Percentiles rank a stretch among this genome's conserved stretches.
phyloP scores from a whole-genome alignment of 805 yeast species.

The Tetrapisispora iriomotensis region DNA sequence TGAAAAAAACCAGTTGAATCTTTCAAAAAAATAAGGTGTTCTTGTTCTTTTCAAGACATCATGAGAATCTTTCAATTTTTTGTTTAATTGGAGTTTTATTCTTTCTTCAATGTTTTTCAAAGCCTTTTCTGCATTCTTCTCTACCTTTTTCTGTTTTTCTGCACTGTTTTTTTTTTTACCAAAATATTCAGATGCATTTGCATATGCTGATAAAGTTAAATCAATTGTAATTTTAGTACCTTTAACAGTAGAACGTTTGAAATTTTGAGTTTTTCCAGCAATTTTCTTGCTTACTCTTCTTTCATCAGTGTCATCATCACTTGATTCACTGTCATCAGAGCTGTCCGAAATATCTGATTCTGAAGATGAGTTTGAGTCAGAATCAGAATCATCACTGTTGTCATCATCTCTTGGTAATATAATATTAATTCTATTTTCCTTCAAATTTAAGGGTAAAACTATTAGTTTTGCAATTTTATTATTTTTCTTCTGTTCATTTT shows the following conservation, averaged over 20 bases:
- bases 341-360: slow-evolving; percentile 14
- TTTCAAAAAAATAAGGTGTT: slow-evolving; percentile 83
- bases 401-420: slow-evolving; percentile 34
- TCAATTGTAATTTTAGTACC: slow-evolving; percentile 52
- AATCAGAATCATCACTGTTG: slow-evolving; percentile 31
- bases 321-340: slow-evolving; percentile 8
- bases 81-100: slow-evolving; percentile 61
- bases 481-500: slow-evolving; percentile 56
- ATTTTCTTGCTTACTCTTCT: slow-evolving; percentile 2
- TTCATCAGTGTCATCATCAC: slow-evolving; percentile 10
- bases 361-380: slow-evolving; percentile 19
- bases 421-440: slow-evolving; percentile 55
- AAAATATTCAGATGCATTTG: slow-evolving; percentile 78
- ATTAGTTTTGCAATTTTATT: slow-evolving; percentile 56
- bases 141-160: slow-evolving; percentile 72
- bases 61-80: slow-evolving; percentile 48
- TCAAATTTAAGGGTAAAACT: slow-evolving; percentile 57
- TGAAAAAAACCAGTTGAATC: slow-evolving; percentile 88
- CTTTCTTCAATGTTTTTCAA: slow-evolving; percentile 73
- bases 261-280: slow-evolving; percentile 4
- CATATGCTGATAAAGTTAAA: slow-evolving; percentile 65
- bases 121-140: slow-evolving; percentile 65
- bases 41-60: slow-evolving; percentile 49
- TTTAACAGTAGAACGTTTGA: slow-evolving; percentile 9
- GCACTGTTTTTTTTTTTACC: slow-evolving; percentile 66